Conservation (phyloP, 148 eudicot genomes). For the Fallopia convolvulus region DNA sequence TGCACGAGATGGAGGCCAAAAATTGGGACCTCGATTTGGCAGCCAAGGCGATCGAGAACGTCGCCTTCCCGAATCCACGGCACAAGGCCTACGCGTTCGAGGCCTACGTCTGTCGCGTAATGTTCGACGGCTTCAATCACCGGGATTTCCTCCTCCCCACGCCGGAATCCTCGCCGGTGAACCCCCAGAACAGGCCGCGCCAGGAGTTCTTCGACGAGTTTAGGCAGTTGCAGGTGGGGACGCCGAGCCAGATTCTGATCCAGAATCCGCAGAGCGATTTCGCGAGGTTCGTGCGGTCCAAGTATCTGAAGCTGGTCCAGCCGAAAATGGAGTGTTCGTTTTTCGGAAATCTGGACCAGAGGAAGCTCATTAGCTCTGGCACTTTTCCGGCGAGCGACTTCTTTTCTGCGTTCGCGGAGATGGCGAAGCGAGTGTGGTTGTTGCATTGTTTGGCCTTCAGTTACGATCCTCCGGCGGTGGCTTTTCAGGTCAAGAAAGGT, state of each 20-base stretch:
- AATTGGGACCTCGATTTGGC: constrained; percentile 71
- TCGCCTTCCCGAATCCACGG: constrained; percentile 26
- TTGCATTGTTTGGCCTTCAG: constrained; percentile 65
- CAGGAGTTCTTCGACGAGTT: constrained; percentile 33
- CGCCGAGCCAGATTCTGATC: constrained; percentile 27
- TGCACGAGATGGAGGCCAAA: constrained; percentile 59
- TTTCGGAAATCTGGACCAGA: constrained; percentile 68
- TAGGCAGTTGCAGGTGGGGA: constrained; percentile 32
- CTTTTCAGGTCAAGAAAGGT: constrained; percentile 52
- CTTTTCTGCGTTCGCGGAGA: constrained; percentile 60
- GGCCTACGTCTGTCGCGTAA: constrained; percentile 53
- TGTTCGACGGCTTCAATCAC: constrained; percentile 62
- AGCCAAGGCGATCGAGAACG: constrained; percentile 37
- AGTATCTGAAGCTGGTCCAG: constrained; percentile 64
- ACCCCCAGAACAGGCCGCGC: constrained; percentile 10
- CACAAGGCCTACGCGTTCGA: constrained; percentile 58
- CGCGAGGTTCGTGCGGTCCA: constrained; percentile 45
- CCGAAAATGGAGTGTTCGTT: constrained; percentile 92
- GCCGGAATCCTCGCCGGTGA: constrained; percentile 7
- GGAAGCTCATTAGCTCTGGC: constrained; percentile 57
- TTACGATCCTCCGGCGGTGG: constrained; percentile 41
- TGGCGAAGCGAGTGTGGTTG: constrained; percentile 73
- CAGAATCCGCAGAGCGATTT: constrained; percentile 37
- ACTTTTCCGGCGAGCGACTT: constrained; percentile 52
- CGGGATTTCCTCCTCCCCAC: constrained; percentile 24